Percentiles rank a stretch among this genome's conserved stretches.
These are phyloP conservation scores for Aureobasidium sp. DNA, from an alignment of 2,329 filamentous ascomycete genomes.

Conservation along the genomic window DNA sequence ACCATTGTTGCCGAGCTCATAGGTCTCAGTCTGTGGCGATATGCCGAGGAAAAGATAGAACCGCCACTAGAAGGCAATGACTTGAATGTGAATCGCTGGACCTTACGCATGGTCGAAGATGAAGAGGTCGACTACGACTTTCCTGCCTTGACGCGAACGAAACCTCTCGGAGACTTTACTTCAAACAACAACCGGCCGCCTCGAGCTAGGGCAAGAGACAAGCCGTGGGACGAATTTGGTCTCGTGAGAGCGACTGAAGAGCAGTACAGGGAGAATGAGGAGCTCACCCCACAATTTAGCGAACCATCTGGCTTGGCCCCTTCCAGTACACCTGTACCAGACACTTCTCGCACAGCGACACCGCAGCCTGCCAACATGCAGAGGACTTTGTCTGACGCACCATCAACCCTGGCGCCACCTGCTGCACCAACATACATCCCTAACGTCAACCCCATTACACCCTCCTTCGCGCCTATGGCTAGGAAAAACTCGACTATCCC, in stretches of 20 bases:
- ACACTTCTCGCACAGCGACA: slow-evolving; percentile 16
- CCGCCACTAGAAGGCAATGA: slow-evolving; percentile 59
- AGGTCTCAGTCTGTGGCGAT: slow-evolving; percentile 69
- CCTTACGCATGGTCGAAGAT: slow-evolving; percentile 73
- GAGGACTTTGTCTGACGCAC: slow-evolving; percentile 16
- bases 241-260: slow-evolving; percentile 64
- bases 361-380: slow-evolving; percentile 19
- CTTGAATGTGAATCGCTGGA: slow-evolving; percentile 75
- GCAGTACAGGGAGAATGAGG: slow-evolving; percentile 63
- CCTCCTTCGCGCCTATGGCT: slow-evolving; percentile 41
- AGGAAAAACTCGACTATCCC: slow-evolving; percentile 39
- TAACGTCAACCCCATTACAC: slow-evolving; percentile 45
- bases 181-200: slow-evolving; percentile 66
- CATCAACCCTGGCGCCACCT: slow-evolving; percentile 21
- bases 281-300: slow-evolving; percentile 59
- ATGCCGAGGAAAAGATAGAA: slow-evolving; percentile 67
- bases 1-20: slow-evolving; percentile 77
- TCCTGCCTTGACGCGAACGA: slow-evolving; percentile 66
- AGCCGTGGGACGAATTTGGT: slow-evolving; percentile 76
- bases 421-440: slow-evolving; percentile 29
- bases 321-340: slow-evolving; percentile 10
- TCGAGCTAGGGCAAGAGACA: slow-evolving; percentile 61
- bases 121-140: slow-evolving; percentile 83
- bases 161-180: slow-evolving; percentile 69
- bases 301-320: slow-evolving; percentile 38